Evolutionary conservation across 1,284 basidiomycete species (phyloP).

Genomic region (Malassezia sympodialis): DNA sequence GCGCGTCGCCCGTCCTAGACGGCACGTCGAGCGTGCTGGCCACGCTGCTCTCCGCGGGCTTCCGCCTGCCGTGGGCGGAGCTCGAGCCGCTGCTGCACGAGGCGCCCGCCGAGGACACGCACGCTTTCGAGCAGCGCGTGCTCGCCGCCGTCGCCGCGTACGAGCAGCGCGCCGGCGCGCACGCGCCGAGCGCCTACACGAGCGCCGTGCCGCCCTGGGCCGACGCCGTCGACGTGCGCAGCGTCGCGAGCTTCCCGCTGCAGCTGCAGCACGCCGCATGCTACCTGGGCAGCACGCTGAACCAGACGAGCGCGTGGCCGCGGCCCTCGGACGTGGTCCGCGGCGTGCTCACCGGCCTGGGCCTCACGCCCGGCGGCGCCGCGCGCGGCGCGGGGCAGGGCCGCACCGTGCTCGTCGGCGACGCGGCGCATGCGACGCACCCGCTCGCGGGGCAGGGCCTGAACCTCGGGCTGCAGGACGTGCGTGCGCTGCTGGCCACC

Average conservation of each 20-base stretch:
- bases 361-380: conserved; percentile 25
- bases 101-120: conserved; percentile 18
- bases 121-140: conserved; percentile 26
- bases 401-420: conserved; percentile 80
- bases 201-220: conserved; percentile 60
- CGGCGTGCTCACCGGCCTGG: conserved; percentile 25
- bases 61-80: conserved; percentile 69
- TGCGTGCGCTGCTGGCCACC: conserved; percentile 24
- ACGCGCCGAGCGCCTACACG: conserved; percentile 23
- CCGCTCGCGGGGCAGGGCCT: conserved; percentile 95
- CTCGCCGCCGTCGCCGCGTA: conserved; percentile 20
- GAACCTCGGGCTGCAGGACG: conserved; percentile 83
- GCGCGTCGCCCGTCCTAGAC: conserved; percentile 15
- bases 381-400: conserved; percentile 48
- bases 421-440: conserved; percentile 90
- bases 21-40: conserved; percentile 54
- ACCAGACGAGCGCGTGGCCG: conserved; percentile 14
- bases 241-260: conserved; percentile 80
- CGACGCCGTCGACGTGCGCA: conserved; percentile 61
- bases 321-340: conserved; percentile 23
- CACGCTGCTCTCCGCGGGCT: conserved; percentile 78
- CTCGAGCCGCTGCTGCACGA: conserved; percentile 61
- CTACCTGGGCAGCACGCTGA: conserved; percentile 60
- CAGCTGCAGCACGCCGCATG: conserved; percentile 74
- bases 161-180: conserved; percentile 19